Base-by-base conservation (phyloP, 2,329 filamentous ascomycete genomes). In the Metarhizium album region DNA sequence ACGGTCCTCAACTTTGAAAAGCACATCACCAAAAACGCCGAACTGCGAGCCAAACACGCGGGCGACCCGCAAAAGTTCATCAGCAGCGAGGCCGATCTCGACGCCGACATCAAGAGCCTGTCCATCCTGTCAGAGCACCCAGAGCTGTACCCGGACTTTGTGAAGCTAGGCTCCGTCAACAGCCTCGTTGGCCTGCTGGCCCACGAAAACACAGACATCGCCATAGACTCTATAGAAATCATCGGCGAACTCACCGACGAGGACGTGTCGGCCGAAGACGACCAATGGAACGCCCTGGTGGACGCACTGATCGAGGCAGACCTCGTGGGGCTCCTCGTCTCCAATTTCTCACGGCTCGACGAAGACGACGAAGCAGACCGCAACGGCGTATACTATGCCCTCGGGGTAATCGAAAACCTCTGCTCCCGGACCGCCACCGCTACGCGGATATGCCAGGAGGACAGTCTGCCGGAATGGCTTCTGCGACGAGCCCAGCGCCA, bases 151-250 rank as follows among this genome's bases (percentile, higher is more conserved):
- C 72, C 73, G 13, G 87, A 94, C 54, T 90, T 95, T 61, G 83
- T 85, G 31, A 83, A 82, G 57, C 73, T 90, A 48, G 86, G 87
- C 20, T 86, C 82, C 53, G 81, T 83, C 1, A 79, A 70, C 4
- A 90, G 84, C 50, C 68, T 98, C 47, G 88, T 95, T 1, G 80
- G 84, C 2, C 69, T 98, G 48, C 72, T 98, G 46, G 85, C 91
- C 16, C 93, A 98, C 65, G 93, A 98, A 60, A 98, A 98, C 65
- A 91, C 90, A 0, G 93, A 98, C 62, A 94, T 98, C 57, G 90
- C 93, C 11, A 95, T 97, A 59, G 87, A 86, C 55, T 87, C 86
- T 0, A 83, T 95, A 47, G 87, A 97, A 70, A 87, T 96, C 45
- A 80, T 98, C 47, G 84, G 82, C 51, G 93, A 98, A 70, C 72